Percentiles rank a stretch among this genome's conserved stretches.
phyloP scores from a whole-genome alignment of 345 rosid species.

The Rhodamnia argentea region DNA sequence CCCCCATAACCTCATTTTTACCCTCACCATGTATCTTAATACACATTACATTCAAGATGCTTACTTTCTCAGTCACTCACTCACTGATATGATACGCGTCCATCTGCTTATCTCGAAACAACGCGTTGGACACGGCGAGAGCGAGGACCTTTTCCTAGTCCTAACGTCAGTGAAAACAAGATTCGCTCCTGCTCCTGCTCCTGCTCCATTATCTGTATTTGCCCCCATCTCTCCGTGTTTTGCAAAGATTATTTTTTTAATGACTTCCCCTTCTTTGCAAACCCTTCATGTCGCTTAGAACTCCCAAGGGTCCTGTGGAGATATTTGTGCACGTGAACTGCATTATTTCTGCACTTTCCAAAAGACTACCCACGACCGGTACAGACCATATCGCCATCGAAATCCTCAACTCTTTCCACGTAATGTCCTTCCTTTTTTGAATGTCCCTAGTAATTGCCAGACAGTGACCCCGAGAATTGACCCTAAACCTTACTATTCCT shows the following conservation, averaged over 20 bases:
- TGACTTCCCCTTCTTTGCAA: not conserved
- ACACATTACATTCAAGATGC: not conserved
- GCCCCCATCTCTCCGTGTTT: not conserved
- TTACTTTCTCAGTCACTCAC: not conserved
- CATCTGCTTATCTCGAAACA: not conserved
- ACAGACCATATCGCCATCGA: not conserved
- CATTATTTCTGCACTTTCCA: not conserved
- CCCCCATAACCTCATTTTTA: not conserved
- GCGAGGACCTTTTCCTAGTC: not conserved
- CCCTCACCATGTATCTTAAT: not conserved
- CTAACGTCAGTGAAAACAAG: not conserved
- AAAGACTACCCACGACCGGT: not conserved
- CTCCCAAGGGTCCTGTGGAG: conserved; percentile 4
- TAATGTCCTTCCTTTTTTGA: not conserved
- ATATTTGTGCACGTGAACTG: conserved; percentile 5
- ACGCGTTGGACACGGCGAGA: not conserved
- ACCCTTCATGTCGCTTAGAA: not conserved
- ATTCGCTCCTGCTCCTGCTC: not conserved
- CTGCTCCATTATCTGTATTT: not conserved
- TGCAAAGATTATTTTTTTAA: not conserved
- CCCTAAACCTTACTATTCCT: not conserved
- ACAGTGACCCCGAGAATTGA: not conserved
- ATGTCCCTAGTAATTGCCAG: not conserved
- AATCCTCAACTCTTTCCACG: not conserved
- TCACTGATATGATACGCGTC: not conserved